Conservation (phyloP, 2,329 filamentous ascomycete species). For the Trichoderma oligosporum region DNA sequence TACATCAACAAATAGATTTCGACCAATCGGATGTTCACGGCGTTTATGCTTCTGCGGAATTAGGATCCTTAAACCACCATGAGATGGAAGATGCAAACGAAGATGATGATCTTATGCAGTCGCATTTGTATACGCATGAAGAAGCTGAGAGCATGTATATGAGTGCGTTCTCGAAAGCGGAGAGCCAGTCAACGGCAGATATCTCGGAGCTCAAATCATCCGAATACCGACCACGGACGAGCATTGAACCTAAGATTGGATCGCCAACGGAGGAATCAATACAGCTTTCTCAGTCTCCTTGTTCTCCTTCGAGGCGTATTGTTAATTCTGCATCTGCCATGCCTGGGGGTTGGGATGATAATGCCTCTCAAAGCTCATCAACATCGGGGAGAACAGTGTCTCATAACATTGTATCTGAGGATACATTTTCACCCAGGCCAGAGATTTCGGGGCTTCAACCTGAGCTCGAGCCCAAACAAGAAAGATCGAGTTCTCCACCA, state of each 20-base stretch:
- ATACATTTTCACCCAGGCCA: constrained; percentile 15
- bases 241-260: background rate
- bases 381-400: constrained; percentile 19
- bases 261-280: background rate
- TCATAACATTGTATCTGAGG: background rate
- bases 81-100: constrained; percentile 30
- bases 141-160: constrained; percentile 86
- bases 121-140: constrained; percentile 71
- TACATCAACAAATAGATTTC: background rate
- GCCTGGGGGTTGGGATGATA: constrained; percentile 50
- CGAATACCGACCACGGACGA: background rate
- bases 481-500: constrained; percentile 29
- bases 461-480: constrained; percentile 14
- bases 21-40: background rate
- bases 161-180: constrained; percentile 60
- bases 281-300: background rate
- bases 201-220: constrained; percentile 4
- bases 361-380: constrained; percentile 20
- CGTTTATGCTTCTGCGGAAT: background rate
- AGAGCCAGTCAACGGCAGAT: constrained; percentile 26
- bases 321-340: constrained; percentile 31
- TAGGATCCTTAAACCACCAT: background rate
- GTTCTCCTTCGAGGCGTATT: constrained; percentile 13
- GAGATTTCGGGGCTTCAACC: background rate
- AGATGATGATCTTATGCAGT: constrained; percentile 55